A percentile compares a stretch with the other conserved stretches of the same genome.
Conservation (phyloP, 306 rosid species). For the Malus domestica region ASM211411v1 NC_041793.1:39564001-39564500, state of each 20-base stretch:
- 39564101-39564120: not conserved
- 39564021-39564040: not conserved
- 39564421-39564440: too few relatives aligned
- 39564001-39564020: not conserved
- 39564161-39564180: not conserved
- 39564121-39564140: not conserved
- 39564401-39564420: too few relatives aligned
- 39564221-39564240: too few relatives aligned
- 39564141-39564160: not conserved
- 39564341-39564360: too few relatives aligned
- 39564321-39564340: too few relatives aligned
- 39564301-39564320: rapidly evolving
- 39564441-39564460: too few relatives aligned
- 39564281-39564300: too few relatives aligned
- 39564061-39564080: not conserved
- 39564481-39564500: too few relatives aligned
- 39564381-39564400: rapidly evolving
- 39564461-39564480: too few relatives aligned
- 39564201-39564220: not conserved
- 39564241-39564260: too few relatives aligned
- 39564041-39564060: not conserved
- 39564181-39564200: not conserved
- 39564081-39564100: not conserved
- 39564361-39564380: too few relatives aligned
- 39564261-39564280: too few relatives aligned